A percentile compares a stretch with the other conserved stretches of the same genome.
Conservation (phyloP, 805 yeast species). For the Kluyveromyces nonfermentans region DNA sequence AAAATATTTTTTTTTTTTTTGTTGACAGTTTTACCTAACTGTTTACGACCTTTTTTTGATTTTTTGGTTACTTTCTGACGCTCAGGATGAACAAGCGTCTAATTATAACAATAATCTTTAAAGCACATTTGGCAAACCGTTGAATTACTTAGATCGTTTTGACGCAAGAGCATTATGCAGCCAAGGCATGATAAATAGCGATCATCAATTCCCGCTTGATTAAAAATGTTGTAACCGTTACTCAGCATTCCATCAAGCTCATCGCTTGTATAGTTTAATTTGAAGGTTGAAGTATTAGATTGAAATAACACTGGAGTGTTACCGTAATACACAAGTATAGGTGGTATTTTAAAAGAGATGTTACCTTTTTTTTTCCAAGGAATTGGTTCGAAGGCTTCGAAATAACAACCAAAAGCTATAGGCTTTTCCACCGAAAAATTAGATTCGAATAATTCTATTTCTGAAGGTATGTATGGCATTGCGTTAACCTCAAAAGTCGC, state of each 20-base stretch:
- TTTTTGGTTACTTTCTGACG: background rate
- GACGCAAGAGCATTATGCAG: conserved; percentile 48
- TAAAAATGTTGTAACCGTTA: conserved; percentile 46
- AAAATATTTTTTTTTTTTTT: too few relatives aligned
- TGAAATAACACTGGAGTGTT: conserved; percentile 34
- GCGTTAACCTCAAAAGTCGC: background rate
- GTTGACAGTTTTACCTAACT: too few relatives aligned
- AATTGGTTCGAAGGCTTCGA: conserved; percentile 5
- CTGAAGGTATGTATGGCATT: conserved; percentile 8
- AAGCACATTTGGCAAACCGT: conserved; percentile 32
- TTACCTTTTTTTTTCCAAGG: conserved; percentile 13
- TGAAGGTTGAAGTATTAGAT: conserved; percentile 53
- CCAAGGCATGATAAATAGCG: conserved; percentile 41
- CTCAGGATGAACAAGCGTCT: conserved; percentile 1
- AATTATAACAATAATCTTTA: conserved; percentile 33
- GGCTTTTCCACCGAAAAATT: conserved; percentile 37
- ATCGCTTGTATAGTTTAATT: conserved; percentile 36
- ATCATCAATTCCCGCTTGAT: conserved; percentile 30
- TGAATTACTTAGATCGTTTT: conserved; percentile 34
- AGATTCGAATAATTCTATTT: background rate
- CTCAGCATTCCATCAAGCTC: conserved; percentile 39
- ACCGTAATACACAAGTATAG: conserved; percentile 44
- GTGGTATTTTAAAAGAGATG: conserved; percentile 34
- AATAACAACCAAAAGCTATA: conserved; percentile 72
- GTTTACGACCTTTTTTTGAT: background rate